A percentile compares a stretch with the other conserved stretches of the same genome.
Evolutionary conservation across 2,329 filamentous ascomycete genomes (phyloP).

Genomic region (Torrubiellomyces zombiae): DNA sequence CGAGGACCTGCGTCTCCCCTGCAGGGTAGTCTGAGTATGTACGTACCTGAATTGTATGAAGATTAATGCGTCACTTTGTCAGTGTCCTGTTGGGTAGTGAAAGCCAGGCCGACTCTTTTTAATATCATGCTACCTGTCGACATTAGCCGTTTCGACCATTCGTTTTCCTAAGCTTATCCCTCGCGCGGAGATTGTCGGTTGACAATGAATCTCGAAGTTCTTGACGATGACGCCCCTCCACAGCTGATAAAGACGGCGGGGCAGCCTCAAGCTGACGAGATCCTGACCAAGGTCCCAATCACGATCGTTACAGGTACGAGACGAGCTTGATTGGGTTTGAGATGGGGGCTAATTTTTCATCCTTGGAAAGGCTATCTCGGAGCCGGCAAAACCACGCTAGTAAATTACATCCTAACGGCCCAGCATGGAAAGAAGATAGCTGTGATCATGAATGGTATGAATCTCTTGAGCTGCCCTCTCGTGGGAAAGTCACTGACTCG

Average conservation of each 20-base stretch:
- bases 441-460: conserved; percentile 75
- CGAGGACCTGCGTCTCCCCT: too few species aligned
- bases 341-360: too few species aligned
- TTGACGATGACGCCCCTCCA: conserved; percentile 52
- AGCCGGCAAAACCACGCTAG: conserved; percentile 82
- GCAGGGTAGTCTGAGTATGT: too few species aligned
- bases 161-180: too few species aligned
- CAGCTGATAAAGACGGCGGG: conserved; percentile 36
- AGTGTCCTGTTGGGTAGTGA: too few species aligned
- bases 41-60: too few species aligned
- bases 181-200: background rate
- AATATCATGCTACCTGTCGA: too few species aligned
- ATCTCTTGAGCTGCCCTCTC: too few species aligned
- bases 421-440: conserved; percentile 96
- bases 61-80: too few species aligned
- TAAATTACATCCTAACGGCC: conserved; percentile 91
- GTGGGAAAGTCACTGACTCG: background rate
- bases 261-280: conserved; percentile 27
- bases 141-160: too few species aligned
- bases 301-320: conserved; percentile 62
- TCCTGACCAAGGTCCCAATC: conserved; percentile 55
- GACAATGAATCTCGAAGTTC: conserved; percentile 43
- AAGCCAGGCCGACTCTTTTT: too few species aligned
- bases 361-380: conserved; percentile 64
- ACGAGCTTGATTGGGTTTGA: background rate